Conservation (phyloP, 2,329 filamentous ascomycete species). For the Apiospora saccharicola region DNA sequence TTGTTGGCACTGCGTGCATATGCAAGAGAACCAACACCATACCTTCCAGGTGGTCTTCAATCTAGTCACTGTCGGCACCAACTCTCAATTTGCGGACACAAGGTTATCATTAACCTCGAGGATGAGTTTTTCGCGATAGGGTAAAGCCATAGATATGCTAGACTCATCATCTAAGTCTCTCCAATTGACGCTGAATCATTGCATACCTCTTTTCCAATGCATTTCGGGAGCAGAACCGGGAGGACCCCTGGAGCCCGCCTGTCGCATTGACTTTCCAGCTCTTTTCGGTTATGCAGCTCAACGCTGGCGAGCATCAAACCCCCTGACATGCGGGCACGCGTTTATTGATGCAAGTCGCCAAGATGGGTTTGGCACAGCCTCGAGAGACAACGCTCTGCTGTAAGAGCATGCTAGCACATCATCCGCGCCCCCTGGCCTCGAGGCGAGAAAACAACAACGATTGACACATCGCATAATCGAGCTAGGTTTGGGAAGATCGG, state of each 20-base stretch:
- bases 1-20: background rate
- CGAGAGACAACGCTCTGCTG: background rate
- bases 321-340: conserved; percentile 4
- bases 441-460: background rate
- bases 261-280: background rate
- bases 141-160: too few species aligned
- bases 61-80: too few species aligned
- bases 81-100: background rate
- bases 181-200: too few species aligned
- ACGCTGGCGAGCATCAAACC: background rate
- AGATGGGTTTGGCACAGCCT: background rate
- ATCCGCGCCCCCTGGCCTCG: background rate
- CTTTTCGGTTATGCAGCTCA: background rate
- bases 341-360: background rate
- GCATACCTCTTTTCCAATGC: background rate
- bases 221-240: background rate
- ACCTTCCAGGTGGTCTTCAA: background rate
- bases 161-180: too few species aligned
- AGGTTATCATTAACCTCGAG: too few species aligned
- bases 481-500: background rate
- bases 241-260: background rate
- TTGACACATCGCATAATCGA: background rate
- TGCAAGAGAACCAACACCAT: background rate
- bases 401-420: too few species aligned
- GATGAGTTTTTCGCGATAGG: too few species aligned